Percentiles rank a stretch among this genome's conserved stretches.
Conservation (phyloP, 257 asterid species). For the Fraxinus americana region DNA sequence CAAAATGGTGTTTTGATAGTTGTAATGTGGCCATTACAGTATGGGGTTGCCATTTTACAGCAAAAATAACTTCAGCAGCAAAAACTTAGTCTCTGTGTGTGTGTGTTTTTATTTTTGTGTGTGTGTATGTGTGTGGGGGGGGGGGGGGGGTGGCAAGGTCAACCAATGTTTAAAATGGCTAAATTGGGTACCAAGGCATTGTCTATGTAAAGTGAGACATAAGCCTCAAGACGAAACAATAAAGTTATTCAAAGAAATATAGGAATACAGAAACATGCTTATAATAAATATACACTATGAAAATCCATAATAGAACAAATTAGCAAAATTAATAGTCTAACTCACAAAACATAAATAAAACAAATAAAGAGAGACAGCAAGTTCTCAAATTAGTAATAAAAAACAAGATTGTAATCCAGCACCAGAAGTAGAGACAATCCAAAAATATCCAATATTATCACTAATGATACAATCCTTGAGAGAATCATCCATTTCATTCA, state of each 20-base stretch:
- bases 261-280: neutral
- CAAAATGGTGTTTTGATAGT: neutral
- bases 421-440: neutral
- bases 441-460: neutral
- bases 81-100: neutral
- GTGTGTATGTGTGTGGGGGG: too few relatives aligned
- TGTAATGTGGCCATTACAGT: neutral
- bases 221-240: neutral
- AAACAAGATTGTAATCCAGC: neutral
- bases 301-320: neutral
- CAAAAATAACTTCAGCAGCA: constrained; percentile 11
- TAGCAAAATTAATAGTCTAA: too few relatives aligned
- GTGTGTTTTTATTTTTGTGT: too few relatives aligned
- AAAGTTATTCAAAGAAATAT: neutral
- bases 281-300: neutral
- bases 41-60: neutral
- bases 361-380: too few relatives aligned
- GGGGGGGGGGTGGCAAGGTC: neutral
- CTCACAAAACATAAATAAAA: too few relatives aligned
- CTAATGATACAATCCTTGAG: neutral
- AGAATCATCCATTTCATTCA: neutral
- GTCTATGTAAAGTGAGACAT: neutral
- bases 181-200: neutral
- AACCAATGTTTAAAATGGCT: too few relatives aligned
- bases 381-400: neutral